phyloP scores from a whole-genome alignment of 176 grass and related monocot genomes.

The Paspalum vaginatum region DNA sequence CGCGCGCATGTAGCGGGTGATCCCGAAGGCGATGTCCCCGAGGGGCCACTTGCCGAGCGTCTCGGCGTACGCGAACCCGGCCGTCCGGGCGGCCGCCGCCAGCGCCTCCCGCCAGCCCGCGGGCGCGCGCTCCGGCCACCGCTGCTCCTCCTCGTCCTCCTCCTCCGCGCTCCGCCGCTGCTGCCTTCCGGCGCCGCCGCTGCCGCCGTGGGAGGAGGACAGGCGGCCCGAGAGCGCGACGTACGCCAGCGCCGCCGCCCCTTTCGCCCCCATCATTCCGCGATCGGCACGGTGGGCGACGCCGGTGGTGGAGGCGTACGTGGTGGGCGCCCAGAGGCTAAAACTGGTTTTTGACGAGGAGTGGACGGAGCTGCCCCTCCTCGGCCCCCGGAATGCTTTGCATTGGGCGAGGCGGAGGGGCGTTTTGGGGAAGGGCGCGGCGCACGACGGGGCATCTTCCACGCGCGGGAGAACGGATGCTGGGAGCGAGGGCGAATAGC shows the following conservation, averaged over 20 bases:
- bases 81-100: conserved; percentile 44
- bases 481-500: no score
- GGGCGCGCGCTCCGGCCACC: conserved; percentile 62
- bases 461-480: no score
- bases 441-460: no score
- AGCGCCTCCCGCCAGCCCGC: conserved; percentile 49
- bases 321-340: no score
- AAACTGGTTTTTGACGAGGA: no score
- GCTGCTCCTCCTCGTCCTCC: conserved; percentile 19
- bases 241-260: conserved; percentile 54
- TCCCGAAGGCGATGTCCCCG: conserved; percentile 74
- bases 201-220: conserved; percentile 1
- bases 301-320: not conserved
- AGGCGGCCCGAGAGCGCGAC: conserved; percentile 50
- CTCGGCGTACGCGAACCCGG: conserved; percentile 58
- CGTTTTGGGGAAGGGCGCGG: no score
- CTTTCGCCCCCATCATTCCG: conserved; percentile 42
- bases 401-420: no score
- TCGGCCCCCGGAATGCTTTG: no score
- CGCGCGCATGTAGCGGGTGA: conserved; percentile 65
- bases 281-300: not conserved
- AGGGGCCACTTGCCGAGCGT: conserved; percentile 76
- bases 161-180: conserved; percentile 40
- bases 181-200: not conserved
- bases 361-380: no score